Percentiles rank a stretch among this genome's conserved stretches.
Evolutionary conservation across 495 filamentous ascomycete species (phyloP).

Genomic region (Polyplosphaeria fusca): DNA sequence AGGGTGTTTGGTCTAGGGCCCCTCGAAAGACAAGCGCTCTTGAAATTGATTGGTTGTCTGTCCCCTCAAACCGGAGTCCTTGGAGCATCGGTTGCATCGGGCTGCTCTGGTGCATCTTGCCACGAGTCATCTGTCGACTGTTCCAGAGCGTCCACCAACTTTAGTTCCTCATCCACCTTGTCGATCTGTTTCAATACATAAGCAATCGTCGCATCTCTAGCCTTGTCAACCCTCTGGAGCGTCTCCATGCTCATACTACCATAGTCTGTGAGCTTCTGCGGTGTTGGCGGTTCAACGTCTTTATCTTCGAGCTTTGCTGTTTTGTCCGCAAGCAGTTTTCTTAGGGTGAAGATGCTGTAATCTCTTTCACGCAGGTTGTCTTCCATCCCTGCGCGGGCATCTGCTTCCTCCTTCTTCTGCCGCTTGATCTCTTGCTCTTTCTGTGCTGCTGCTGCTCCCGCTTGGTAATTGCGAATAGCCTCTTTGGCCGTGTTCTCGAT

Average conservation of each 20-base stretch:
- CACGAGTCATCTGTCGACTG: neutral
- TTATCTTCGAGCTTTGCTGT: constrained; percentile 10
- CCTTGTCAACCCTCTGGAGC: constrained; percentile 42
- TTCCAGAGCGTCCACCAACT: constrained; percentile 8
- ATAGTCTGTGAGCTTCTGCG: constrained; percentile 37
- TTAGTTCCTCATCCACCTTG: constrained; percentile 39
- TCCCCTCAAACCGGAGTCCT: too few species aligned
- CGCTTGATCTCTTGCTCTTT: constrained; percentile 31
- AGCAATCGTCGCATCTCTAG: constrained; percentile 45
- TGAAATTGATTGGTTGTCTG: too few species aligned
- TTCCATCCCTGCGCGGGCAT: constrained; percentile 32
- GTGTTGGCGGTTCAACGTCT: constrained; percentile 21
- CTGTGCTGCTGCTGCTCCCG: constrained; percentile 22
- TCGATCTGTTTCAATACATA: constrained; percentile 47
- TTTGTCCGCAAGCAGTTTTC: constrained; percentile 42
- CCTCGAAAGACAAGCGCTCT: too few species aligned
- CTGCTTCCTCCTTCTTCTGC: constrained; percentile 36
- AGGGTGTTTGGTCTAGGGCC: too few species aligned
- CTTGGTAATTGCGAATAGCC: constrained; percentile 38
- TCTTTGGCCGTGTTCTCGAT: constrained; percentile 42
- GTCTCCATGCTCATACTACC: constrained; percentile 35
- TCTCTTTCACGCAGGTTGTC: constrained; percentile 41
- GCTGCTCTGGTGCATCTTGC: neutral
- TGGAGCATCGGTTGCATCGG: neutral
- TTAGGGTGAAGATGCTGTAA: constrained; percentile 41